A percentile compares a stretch with the other conserved stretches of the same genome.
These are phyloP conservation scores for Yamadazyma conglobata DNA, from an alignment of 1,139 yeast species.

Conservation along the genomic window DNA sequence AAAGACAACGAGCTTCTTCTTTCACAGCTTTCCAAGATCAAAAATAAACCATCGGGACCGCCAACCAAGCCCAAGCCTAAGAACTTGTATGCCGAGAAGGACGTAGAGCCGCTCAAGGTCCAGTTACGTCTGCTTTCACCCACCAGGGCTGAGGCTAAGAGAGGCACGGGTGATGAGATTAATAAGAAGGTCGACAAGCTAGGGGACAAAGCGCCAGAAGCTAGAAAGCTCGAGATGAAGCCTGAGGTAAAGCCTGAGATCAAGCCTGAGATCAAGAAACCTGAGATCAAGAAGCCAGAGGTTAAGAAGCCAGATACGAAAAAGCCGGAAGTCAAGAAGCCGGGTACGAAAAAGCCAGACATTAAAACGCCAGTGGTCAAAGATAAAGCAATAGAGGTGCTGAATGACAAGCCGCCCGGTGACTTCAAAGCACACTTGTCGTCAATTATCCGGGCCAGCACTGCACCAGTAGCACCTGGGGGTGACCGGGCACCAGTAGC, in stretches of 20 bases:
- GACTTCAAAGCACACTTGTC: slow-evolving; percentile 11
- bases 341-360: slow-evolving; percentile 10
- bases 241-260: too few relatives aligned
- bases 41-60: slow-evolving; percentile 11
- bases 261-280: too few relatives aligned
- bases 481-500: slow-evolving; percentile 2
- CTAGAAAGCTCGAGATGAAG: slow-evolving; percentile 4
- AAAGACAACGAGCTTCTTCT: slow-evolving; percentile 13
- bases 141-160: background rate
- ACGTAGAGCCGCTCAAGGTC: slow-evolving; percentile 21
- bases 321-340: too few relatives aligned
- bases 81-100: slow-evolving; percentile 11
- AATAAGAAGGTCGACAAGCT: slow-evolving; percentile 6
- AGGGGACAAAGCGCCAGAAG: slow-evolving; percentile 7
- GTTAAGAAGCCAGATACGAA: too few relatives aligned
- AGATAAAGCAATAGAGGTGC: slow-evolving; percentile 8
- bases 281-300: too few relatives aligned
- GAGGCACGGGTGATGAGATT: too few relatives aligned
- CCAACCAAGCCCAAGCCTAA: slow-evolving; percentile 17
- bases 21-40: slow-evolving; percentile 12
- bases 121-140: slow-evolving; percentile 19
- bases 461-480: slow-evolving; percentile 13
- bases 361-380: slow-evolving; percentile 6
- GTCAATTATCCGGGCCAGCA: slow-evolving; percentile 13
- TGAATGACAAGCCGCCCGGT: background rate